These are phyloP conservation scores for Hyphodiscus sp. DNA, from an alignment of 2,329 filamentous ascomycete genomes.

Conservation along the genomic window DNA sequence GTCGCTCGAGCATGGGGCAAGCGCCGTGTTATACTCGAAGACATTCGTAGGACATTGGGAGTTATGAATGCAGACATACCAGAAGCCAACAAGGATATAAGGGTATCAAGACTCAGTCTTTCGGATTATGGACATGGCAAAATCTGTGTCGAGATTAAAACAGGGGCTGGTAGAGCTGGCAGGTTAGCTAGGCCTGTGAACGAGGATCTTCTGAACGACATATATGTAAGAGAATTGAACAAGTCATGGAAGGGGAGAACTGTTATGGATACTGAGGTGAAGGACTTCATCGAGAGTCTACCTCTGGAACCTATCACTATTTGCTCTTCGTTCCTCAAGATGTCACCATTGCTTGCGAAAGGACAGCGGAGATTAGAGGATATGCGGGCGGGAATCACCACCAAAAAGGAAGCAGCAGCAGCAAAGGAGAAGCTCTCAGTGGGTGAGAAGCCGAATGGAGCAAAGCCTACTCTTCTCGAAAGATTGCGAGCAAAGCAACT, in stretches of 20 bases:
- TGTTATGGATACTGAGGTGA: conserved; percentile 1
- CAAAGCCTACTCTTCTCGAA: conserved; percentile 64
- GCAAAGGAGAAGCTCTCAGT: conserved; percentile 31
- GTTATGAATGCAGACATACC: conserved; percentile 38
- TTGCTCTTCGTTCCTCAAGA: conserved; percentile 45
- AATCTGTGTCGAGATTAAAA: conserved; percentile 50
- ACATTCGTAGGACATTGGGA: conserved; percentile 61
- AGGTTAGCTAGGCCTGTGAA: conserved; percentile 36
- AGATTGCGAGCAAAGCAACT: conserved; percentile 67
- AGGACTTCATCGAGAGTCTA: conserved; percentile 47
- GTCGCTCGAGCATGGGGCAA: conserved; percentile 68
- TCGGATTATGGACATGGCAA: conserved; percentile 47
- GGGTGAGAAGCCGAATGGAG: conserved; percentile 24
- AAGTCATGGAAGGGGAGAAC: conserved; percentile 35
- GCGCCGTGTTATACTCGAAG: conserved; percentile 56
- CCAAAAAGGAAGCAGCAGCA: conserved; percentile 42
- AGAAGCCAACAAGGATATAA: conserved; percentile 33
- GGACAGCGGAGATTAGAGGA: conserved; percentile 64
- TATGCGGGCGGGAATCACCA: conserved; percentile 54
- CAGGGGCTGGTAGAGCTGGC: conserved; percentile 10
- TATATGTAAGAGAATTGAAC: conserved; percentile 48
- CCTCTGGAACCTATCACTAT: conserved; percentile 47
- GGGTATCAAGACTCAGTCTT: conserved; percentile 33
- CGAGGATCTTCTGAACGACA: conserved; percentile 45
- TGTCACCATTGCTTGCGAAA: conserved; percentile 53